These are phyloP conservation scores for Anthostomella pinea DNA, from an alignment of 2,329 filamentous ascomycete genomes.

Conservation along the genomic window DNA sequence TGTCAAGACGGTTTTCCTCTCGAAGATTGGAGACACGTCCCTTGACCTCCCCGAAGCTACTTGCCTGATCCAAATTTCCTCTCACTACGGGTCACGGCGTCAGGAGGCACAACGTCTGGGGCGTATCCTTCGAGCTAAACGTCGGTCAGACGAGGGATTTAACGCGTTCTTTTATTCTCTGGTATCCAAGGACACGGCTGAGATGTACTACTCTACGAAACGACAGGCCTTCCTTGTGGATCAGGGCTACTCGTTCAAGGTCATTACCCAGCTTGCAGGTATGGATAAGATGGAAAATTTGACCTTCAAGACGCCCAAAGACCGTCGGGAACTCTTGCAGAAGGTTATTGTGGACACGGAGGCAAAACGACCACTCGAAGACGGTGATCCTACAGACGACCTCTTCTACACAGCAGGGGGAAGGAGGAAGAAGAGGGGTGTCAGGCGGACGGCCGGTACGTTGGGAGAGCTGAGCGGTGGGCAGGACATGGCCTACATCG, in stretches of 20 bases:
- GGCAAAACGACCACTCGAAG: constrained; percentile 55
- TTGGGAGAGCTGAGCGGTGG: constrained; percentile 85
- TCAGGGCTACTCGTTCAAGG: constrained; percentile 98
- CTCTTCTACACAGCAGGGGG: constrained; percentile 33
- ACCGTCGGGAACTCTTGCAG: constrained; percentile 81
- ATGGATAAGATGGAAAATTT: constrained; percentile 81
- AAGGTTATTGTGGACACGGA: constrained; percentile 89
- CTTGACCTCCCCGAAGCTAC: constrained; percentile 95
- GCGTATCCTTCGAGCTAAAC: constrained; percentile 89
- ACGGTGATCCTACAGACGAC: constrained; percentile 60
- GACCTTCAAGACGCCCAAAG: constrained; percentile 73
- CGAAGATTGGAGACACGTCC: constrained; percentile 98
- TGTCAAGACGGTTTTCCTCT: constrained; percentile 91
- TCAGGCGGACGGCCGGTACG: constrained; percentile 77
- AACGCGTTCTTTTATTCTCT: constrained; percentile 99
- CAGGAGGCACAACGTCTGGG: constrained; percentile 94
- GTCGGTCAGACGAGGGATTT: constrained; percentile 95
- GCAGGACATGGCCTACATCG: constrained; percentile 95
- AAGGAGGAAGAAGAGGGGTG: constrained; percentile 48
- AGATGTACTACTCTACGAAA: constrained; percentile 98
- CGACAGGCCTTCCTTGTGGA: constrained; percentile 96
- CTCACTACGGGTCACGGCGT: constrained; percentile 93
- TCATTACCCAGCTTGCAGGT: constrained; percentile 92
- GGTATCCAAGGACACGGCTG: constrained; percentile 93
- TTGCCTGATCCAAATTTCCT: constrained; percentile 94